These are phyloP conservation scores for Colletotrichum tamarilloi DNA, from an alignment of 2,329 filamentous ascomycete species.

Conservation along the genomic window DNA sequence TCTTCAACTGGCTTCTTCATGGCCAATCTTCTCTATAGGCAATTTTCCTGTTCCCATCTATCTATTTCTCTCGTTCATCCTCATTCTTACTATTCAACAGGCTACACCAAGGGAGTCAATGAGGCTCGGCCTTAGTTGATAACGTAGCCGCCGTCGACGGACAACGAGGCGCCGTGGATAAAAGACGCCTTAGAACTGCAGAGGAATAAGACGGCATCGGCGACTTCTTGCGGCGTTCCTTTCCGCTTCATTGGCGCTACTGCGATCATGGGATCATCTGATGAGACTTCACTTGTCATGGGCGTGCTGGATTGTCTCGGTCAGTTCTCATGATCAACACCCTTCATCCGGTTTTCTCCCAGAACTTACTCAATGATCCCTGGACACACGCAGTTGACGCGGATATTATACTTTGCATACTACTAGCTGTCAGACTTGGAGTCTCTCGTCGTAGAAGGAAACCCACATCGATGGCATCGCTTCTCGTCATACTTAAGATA, in stretches of 20 bases:
- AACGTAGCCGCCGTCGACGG: slow-evolving; percentile 57
- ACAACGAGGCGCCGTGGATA: slow-evolving; percentile 54
- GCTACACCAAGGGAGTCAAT: too few species aligned
- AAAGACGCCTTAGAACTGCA: slow-evolving; percentile 57
- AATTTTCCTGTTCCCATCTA: background rate
- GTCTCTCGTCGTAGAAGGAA: background rate
- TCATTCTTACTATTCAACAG: too few species aligned
- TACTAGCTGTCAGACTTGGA: slow-evolving; percentile 30
- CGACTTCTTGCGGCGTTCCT: slow-evolving; percentile 57
- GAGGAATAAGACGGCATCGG: slow-evolving; percentile 57
- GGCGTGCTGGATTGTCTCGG: slow-evolving; percentile 45
- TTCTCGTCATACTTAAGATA: slow-evolving; percentile 56
- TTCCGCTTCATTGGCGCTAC: slow-evolving; percentile 50
- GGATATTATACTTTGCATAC: slow-evolving; percentile 57
- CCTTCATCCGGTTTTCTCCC: background rate
- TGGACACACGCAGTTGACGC: slow-evolving; percentile 58
- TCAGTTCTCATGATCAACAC: background rate
- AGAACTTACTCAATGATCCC: slow-evolving; percentile 53
- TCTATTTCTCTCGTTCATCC: background rate
- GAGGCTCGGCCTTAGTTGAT: slow-evolving; percentile 12
- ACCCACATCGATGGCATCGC: slow-evolving; percentile 58
- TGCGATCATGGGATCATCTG: slow-evolving; percentile 45
- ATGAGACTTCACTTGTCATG: slow-evolving; percentile 52
- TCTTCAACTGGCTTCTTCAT: background rate
- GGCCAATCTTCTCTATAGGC: background rate